Base-by-base conservation (phyloP, 164 flowering plant genomes). In the Kalanchoe fedtschenkoi region DNA sequence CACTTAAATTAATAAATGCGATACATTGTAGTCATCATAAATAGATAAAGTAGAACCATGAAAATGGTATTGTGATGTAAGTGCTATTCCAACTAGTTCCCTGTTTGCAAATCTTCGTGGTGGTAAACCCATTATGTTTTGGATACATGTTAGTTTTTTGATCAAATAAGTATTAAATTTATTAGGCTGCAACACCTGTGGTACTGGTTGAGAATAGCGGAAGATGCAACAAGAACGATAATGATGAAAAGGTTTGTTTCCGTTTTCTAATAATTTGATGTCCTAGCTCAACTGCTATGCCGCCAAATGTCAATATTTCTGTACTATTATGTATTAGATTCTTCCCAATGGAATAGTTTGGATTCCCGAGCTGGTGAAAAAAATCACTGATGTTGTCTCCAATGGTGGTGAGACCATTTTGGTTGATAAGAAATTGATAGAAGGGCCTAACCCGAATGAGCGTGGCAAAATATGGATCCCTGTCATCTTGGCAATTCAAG, bases 131-230 rank as follows among this genome's bases (percentile, higher is more conserved):
- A 1, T 24, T 1, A 5, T 44, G 11, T 35, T 42, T 26, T 17
- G 37, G 24, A 5, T 62, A 62, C 30, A 28, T 17, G 33, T 34
- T 17, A 16, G 5, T 62, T 11, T 6, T 3, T 62, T 11, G 0
- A n/a, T 34, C 51, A 26, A 9, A 26, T 34, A 15, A 8, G 55
- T 42, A 17, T 16, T 34, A 3, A 33, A 26, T 60, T 9, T 33
- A 26, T 58, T 41, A 54, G 56, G 11, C 62, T 60, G 15, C 69
- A 5, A 73, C 84, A 63, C 95, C 93, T 56, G 87, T 91, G 70
- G 87, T 77, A 70, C 78, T 88, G 85, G 99, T 82, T 33, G 99
- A 95, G 81, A 95, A 95, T 68, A 87, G 97, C 72, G 93, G 96
- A 56, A 84, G 99, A 71, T 95, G 99, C 76, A 76, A 74, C 44